Evolutionary conservation across 2,329 filamentous ascomycete species (phyloP).

Genomic region (Botrytis paeoniae): DNA sequence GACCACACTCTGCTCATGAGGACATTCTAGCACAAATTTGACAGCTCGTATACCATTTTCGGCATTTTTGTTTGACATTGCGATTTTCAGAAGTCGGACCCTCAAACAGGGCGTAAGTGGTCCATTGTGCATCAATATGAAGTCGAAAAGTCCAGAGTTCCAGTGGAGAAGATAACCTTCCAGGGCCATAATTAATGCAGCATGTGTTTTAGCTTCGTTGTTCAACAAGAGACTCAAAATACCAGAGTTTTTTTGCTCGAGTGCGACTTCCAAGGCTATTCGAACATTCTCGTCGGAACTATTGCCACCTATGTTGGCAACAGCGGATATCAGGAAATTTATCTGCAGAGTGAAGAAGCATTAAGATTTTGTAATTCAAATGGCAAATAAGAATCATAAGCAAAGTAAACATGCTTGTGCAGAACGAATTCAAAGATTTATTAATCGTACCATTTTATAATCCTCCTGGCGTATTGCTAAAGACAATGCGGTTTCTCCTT

Average conservation of each 20-base stretch:
- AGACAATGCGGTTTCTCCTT: not conserved
- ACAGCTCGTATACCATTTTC: not conserved
- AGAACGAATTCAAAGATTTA: too few species aligned
- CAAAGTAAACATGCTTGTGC: too few species aligned
- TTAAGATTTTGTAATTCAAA: too few species aligned
- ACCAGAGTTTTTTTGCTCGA: not conserved
- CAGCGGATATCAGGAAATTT: not conserved
- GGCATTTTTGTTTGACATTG: not conserved
- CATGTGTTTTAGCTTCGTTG: not conserved
- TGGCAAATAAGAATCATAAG: too few species aligned
- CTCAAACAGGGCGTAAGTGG: not conserved
- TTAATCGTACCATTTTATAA: not conserved
- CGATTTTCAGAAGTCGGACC: not conserved
- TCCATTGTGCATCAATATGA: not conserved
- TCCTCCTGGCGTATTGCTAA: not conserved
- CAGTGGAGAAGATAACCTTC: not conserved
- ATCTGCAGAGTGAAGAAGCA: not conserved
- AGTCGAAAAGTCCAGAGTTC: not conserved
- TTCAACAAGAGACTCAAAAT: not conserved
- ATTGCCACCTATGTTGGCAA: not conserved
- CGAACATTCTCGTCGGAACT: not conserved
- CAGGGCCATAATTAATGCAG: not conserved
- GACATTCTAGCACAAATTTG: not conserved
- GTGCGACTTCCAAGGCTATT: not conserved
- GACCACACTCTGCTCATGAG: not conserved